Base-by-base conservation (phyloP, 75 land plant genomes). In the Selaginella moellendorffii region DNA sequence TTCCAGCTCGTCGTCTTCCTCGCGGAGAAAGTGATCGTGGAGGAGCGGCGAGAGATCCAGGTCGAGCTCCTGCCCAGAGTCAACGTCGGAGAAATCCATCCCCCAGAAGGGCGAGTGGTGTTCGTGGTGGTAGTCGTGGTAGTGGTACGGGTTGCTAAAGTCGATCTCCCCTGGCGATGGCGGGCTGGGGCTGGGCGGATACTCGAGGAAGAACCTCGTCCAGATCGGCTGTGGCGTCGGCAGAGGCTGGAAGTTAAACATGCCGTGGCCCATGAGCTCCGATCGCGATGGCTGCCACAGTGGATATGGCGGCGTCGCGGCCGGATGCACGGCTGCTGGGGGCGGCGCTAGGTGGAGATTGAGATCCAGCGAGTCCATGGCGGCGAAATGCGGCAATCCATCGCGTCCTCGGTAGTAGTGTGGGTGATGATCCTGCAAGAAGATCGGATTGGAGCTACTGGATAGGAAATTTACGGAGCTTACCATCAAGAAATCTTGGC, bases 341-440 rank as follows among this genome's bases (percentile, higher is more conserved):
- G 77, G 75, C 21, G 67, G 74, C 12, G 72, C 74, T 27, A 76
- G 65, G 69, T 71, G 64, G 14, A 76, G 61, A 26, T 63, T 53
- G 2, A 76, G 74, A 62, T 76, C 78, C 54, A 74, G 62, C n/a
- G 59, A 23, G n/a, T 19, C 19, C 23, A 56, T 19, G 2, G 59
- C 9, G 8, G 59, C 24, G 59, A 56, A 23, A n/a, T 56, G 59
- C 9, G 59, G 5, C 9, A 23, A 23, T 27, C 72, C 59, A 31
- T 36, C 46, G 10, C 5, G 5, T 5, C 46, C 14, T 36, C 46
- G 5, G 46, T 36, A 36, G 14, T 5, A 36, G 46, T 36, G 46
- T n/a, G n/a, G n/a, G 10, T 36, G 46, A 36, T 36, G 46, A 14
- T 36, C 46, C 46, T 36, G 46, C 10, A 5, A 36, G 14, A 36